A percentile compares a stretch with the other conserved stretches of the same genome.
Conservation (phyloP, 2,329 filamentous ascomycete genomes). For the Stemphylium beticola region DNA sequence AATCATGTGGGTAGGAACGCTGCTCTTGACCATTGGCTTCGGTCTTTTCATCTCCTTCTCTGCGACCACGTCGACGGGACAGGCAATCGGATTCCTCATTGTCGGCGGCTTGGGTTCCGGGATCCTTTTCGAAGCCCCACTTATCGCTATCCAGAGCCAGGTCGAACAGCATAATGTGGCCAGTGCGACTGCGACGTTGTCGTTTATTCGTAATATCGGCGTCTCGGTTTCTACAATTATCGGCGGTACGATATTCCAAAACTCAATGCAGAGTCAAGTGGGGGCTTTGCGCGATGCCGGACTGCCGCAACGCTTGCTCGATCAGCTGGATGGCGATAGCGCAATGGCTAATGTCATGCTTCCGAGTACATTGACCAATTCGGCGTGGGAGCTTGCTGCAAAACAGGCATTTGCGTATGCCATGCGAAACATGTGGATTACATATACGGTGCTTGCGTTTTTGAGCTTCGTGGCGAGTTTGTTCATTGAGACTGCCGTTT, state of each 20-base stretch:
- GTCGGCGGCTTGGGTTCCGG: constrained; percentile 60
- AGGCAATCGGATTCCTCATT: constrained; percentile 57
- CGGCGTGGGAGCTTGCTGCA: constrained; percentile 52
- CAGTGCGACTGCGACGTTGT: constrained; percentile 59
- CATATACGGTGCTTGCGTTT: constrained; percentile 51
- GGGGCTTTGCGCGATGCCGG: constrained; percentile 53
- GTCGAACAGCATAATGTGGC: constrained; percentile 59
- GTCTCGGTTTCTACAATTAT: constrained; percentile 58
- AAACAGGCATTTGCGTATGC: constrained; percentile 53
- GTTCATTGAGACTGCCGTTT: constrained; percentile 48
- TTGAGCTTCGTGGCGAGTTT: constrained; percentile 48
- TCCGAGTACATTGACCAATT: constrained; percentile 57
- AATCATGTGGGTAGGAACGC: constrained; percentile 44
- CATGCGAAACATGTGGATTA: constrained; percentile 57
- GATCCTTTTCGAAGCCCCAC: constrained; percentile 60
- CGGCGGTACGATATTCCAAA: constrained; percentile 60
- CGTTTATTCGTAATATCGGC: constrained; percentile 55
- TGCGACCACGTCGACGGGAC: constrained; percentile 32
- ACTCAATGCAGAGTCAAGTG: constrained; percentile 65
- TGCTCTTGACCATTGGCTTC: constrained; percentile 42
- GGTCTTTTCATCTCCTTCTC: constrained; percentile 45
- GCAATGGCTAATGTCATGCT: constrained; percentile 66
- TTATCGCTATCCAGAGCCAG: constrained; percentile 63
- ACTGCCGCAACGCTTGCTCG: constrained; percentile 58
- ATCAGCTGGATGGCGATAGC: constrained; percentile 61